Base-by-base conservation (phyloP, 108 stramenopile species). In the Epithemia pelagica region DNA sequence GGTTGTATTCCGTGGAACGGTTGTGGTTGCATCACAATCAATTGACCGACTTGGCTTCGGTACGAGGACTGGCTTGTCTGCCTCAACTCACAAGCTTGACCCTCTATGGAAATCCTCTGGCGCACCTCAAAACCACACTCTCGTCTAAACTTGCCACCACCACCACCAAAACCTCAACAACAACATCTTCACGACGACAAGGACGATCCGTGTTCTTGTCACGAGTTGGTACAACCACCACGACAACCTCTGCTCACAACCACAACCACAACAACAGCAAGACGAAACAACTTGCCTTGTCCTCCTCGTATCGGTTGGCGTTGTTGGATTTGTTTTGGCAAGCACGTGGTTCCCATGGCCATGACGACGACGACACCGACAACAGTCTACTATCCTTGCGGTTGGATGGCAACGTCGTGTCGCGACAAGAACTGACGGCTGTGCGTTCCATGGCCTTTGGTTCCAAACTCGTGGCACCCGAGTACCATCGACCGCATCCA, bases 1-100 rank as follows among this genome's bases (percentile, higher is more conserved):
- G 83, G 20, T 58, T 91, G 30, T 91, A 79, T 58, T 80, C 81
- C 1, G 66, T 94, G 51, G 74, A 82, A 72, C 56, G 62, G 8
- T 66, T 94, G 46, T 68, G 61, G 20, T 28, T 94, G 30, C 84
- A 83, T 79, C 60, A 78, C 46, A 94, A 94, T 70, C 67, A 71
- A n/a, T 78, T 94, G 56, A 28, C 63, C 21, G 69, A 83, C 28
- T 59, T 90, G n/a, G 28, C 76, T 0, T 61, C 76, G 33, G 70
- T 90, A 18, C 72, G 75, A 26, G 84, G 79, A 18, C 31, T 94
- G 28, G 84, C 82, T 0, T 78, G 77, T 22, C 55, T 94, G 27
- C 92, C 92, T n/a, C 74, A 86, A 33, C 66, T 94, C 22, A 69
- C 72, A 69, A 59, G 60, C 24, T 64, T 94, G 37, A 66, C 65